Evolutionary conservation across 2,329 filamentous ascomycete genomes (phyloP), one percentile per base, ranked within the genome.

Genomic region (Madurella fahalii): DNA sequence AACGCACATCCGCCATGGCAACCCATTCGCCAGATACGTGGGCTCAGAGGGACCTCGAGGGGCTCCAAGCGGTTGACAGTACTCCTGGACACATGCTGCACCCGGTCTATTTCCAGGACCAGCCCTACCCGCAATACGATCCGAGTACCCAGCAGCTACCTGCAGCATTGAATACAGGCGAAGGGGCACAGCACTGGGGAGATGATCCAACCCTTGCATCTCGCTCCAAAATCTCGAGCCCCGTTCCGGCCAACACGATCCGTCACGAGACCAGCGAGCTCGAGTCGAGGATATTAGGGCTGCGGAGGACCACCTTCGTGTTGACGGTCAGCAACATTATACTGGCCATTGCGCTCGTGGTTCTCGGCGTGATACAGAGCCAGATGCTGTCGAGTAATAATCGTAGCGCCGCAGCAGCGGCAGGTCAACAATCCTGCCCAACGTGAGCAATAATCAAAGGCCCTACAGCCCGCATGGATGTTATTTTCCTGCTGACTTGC

Each of bases 361-460:
- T 55, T 17, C 34, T 55, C 2, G 56, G 47, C 4, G 56, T 52
- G 4, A 40, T 55, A n/a, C 54, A 53, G 42, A 57, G 17, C 30
- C 46, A 44, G 9, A 34, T 20, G 15, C 46, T 49, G 20, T 39
- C 12, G 5, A 53, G 42, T 8, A 44, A 16, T 17, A 20, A n/a
- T 9, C 42, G 17, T n/a, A 34, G 42, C 20, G 46, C 42, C 25
- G 25, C 25, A 25, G 25, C 25, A 25, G 25, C 25, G 25, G 25
- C 7, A 25, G 25, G 25, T 25, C 25, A 46, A 16, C n/a, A 11
- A 13, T 40, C 34, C 11, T 52, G 50, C 40, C 30, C 17, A 3
- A 49, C 46, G 40, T 48, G 32, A 40, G 41, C 13, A 5, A 52
- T 8, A 18, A 46, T 12, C 18, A 13, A n/a, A 13, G 40, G 12